These are phyloP conservation scores for Xylaria arbuscula DNA, from an alignment of 2,329 filamentous ascomycete genomes.

Conservation along the genomic window DNA sequence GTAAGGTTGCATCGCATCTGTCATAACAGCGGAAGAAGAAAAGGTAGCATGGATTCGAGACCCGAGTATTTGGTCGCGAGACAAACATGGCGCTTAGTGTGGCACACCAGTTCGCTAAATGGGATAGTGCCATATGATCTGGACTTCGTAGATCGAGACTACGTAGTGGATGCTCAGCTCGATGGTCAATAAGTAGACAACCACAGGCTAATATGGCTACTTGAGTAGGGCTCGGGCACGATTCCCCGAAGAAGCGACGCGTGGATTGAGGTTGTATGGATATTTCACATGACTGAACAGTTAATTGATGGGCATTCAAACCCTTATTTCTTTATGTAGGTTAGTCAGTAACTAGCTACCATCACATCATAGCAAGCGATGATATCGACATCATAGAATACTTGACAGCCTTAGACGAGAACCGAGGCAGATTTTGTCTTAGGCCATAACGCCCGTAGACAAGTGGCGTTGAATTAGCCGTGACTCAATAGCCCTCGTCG, in stretches of 20 bases:
- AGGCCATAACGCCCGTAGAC: background rate
- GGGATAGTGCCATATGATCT: conserved; percentile 3
- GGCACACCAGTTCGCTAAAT: background rate
- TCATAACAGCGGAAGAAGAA: conserved; percentile 3
- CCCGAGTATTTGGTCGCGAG: conserved; percentile 18
- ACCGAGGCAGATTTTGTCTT: too few relatives aligned
- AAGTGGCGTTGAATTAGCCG: background rate
- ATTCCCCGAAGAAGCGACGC: background rate
- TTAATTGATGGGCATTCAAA: background rate
- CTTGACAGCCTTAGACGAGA: background rate
- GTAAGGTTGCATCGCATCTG: conserved; percentile 6
- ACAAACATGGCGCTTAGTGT: conserved; percentile 9
- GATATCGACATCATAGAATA: background rate
- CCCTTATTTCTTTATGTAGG: background rate
- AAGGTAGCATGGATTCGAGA: background rate
- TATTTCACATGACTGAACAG: background rate
- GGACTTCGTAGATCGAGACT: conserved; percentile 1
- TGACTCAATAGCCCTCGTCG: conserved; percentile 49
- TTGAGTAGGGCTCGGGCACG: background rate
- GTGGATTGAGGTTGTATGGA: background rate
- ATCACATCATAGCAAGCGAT: background rate
- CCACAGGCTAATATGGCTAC: conserved; percentile 1
- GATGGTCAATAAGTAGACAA: conserved; percentile 4
- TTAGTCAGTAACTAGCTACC: background rate
- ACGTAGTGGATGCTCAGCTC: conserved; percentile 25